Base-by-base conservation (phyloP, 192 early-diverging fungal species). In the Coemansia sp. region DNA sequence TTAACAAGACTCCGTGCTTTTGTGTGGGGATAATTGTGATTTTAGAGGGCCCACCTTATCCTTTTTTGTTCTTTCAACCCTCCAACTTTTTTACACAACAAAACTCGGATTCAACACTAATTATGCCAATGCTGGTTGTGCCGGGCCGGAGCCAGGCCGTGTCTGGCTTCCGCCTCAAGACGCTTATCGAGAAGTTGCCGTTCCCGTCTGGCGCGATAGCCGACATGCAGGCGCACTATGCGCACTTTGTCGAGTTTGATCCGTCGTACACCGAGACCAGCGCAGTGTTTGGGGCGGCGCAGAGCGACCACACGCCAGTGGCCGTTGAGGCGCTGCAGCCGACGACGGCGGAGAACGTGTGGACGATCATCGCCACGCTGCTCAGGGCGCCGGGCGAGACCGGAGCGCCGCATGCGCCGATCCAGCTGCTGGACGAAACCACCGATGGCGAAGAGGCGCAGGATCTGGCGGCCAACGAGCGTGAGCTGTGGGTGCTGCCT, bases 121-220 rank as follows among this genome's bases (percentile, higher is more conserved):
- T 12, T 23, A 85, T 73, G 80, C 44, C 63, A 4, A 95, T 97
- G 91, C 83, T 97, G 60, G 83, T 94, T 57, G 83, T 97, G n/a
- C 90, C 93, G 52, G 93, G 92, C 48, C 84, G 90, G 42, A 81
- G 54, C 20, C 83, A 87, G 23, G 89, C 93, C 22, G 79, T 94
- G 22, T 94, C 95, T 0, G 80, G 77, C 14, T 94, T 93, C 75
- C 87, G 90, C 68, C 82, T 79, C 21, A 72, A 82, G 5, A 72
- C 73, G 59, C 76, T 93, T 42, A 56, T 88, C 17, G 81, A 81
- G 50, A 78, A 82, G 55, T 60, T 94, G 17, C 86, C 89, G 65
- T 72, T 81, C 23, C 68, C 72, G 15, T 60, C 79, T 15, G 85
- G 88, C 21, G 64, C 70, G 2, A 68, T 90, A 40, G 59, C 65